Conservation (phyloP, 2,329 filamentous ascomycete genomes). For the Cucurbitaria berberidis region DNA sequence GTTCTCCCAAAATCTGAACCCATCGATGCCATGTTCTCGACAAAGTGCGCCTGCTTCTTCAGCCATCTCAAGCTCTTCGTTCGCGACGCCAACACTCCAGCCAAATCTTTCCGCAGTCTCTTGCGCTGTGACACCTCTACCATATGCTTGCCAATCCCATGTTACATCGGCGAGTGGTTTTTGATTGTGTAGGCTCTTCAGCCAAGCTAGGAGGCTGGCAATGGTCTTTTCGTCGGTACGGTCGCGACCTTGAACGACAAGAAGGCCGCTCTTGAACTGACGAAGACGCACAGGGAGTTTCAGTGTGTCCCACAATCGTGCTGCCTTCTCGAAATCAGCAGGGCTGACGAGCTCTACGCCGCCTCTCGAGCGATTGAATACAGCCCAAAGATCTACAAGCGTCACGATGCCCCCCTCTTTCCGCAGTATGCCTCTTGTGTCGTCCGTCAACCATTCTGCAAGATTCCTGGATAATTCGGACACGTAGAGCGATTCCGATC, state of each 20-base stretch:
- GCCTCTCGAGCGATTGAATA: slow-evolving; percentile 91
- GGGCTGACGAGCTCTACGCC: slow-evolving; percentile 95
- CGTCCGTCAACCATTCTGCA: slow-evolving; percentile 49
- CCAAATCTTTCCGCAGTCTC: slow-evolving; percentile 89
- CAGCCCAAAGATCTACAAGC: slow-evolving; percentile 52
- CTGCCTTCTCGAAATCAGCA: slow-evolving; percentile 88
- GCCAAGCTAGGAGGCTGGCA: slow-evolving; percentile 75
- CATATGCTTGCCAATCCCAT: slow-evolving; percentile 81
- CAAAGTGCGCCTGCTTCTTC: slow-evolving; percentile 88
- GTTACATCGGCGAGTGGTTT: slow-evolving; percentile 68
- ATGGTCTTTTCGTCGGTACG: slow-evolving; percentile 91
- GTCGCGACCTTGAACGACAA: slow-evolving; percentile 88
- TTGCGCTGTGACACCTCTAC: slow-evolving; percentile 85
- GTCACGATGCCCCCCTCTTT: slow-evolving; percentile 50
- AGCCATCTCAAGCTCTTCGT: slow-evolving; percentile 95
- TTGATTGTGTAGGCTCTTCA: slow-evolving; percentile 72
- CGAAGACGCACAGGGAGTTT: slow-evolving; percentile 84
- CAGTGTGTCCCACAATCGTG: slow-evolving; percentile 84
- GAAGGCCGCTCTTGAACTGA: slow-evolving; percentile 89
- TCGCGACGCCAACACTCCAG: slow-evolving; percentile 96
- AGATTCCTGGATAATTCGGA: slow-evolving; percentile 60
- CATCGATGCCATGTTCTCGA: slow-evolving; percentile 89
- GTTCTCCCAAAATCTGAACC: slow-evolving; percentile 93
- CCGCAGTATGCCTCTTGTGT: slow-evolving; percentile 43
- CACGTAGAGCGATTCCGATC: slow-evolving; percentile 83